Percentiles rank a stretch among this genome's conserved stretches.
phyloP scores from a whole-genome alignment of 2,329 filamentous ascomycete genomes.

The Fusarium brachygibbosum region DNA sequence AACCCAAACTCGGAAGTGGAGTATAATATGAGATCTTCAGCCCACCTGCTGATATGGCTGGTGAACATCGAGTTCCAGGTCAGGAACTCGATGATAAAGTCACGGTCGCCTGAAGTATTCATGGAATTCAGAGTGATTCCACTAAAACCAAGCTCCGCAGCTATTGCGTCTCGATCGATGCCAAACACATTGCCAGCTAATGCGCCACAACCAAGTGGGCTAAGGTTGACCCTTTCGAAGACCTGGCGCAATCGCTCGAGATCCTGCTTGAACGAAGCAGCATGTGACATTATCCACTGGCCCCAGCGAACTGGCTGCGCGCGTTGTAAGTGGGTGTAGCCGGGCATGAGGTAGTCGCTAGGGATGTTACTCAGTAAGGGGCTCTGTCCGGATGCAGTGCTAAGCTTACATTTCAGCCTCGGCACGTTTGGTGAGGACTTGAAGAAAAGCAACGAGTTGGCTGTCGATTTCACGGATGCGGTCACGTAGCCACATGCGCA shows the following conservation, averaged over 20 bases:
- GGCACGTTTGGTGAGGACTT: conserved; percentile 72
- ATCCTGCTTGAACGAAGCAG: conserved; percentile 44
- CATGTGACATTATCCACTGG: conserved; percentile 47
- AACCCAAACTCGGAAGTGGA: conserved; percentile 46
- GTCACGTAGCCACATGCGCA: conserved; percentile 89
- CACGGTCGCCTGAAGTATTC: conserved; percentile 76
- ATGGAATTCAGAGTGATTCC: conserved; percentile 78
- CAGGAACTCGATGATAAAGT: conserved; percentile 80
- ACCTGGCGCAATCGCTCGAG: conserved; percentile 46
- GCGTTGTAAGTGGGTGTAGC: conserved; percentile 49
- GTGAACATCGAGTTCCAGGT: conserved; percentile 78
- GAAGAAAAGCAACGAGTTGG: conserved; percentile 76
- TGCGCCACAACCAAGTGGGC: conserved; percentile 48
- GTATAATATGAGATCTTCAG: conserved; percentile 77
- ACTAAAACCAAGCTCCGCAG: conserved; percentile 77
- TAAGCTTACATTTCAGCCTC: conserved; percentile 59
- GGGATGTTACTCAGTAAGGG: conserved; percentile 39
- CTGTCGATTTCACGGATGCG: conserved; percentile 77
- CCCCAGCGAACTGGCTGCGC: conserved; percentile 45
- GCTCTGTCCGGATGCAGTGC: neutral
- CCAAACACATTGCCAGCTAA: conserved; percentile 49
- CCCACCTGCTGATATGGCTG: conserved; percentile 78
- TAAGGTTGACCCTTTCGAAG: conserved; percentile 45
- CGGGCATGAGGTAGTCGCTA: conserved; percentile 50
- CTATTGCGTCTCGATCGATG: conserved; percentile 52